Percentiles rank a stretch among this genome's conserved stretches.
Evolutionary conservation across 495 filamentous ascomycete genomes (phyloP).

Genomic region (Staphylotrichum tortipilum): DNA sequence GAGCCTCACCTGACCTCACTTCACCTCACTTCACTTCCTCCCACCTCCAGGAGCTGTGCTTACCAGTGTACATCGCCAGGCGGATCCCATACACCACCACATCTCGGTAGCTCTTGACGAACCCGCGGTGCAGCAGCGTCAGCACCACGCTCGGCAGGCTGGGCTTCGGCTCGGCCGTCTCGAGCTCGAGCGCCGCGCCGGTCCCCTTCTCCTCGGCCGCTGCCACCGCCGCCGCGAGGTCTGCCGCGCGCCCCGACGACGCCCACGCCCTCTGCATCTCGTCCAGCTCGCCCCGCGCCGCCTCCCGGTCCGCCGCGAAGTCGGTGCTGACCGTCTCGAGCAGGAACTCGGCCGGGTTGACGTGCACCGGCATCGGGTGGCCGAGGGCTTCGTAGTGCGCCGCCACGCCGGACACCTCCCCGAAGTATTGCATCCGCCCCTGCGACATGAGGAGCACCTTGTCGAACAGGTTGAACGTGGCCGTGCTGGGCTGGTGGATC

Average conservation of each 20-base stretch:
- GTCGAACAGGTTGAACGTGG: slow-evolving; percentile 70
- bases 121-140: slow-evolving; percentile 58
- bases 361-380: slow-evolving; percentile 51
- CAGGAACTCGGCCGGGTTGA: slow-evolving; percentile 70
- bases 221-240: slow-evolving; percentile 12
- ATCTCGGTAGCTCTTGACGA: slow-evolving; percentile 74
- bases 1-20: no score
- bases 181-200: slow-evolving; percentile 1
- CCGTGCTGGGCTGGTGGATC: slow-evolving; percentile 74
- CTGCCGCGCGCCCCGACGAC: slow-evolving; percentile 9
- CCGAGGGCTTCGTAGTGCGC: slow-evolving; percentile 52
- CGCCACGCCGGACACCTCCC: slow-evolving; percentile 42
- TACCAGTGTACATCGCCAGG: slow-evolving; percentile 71
- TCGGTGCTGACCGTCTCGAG: slow-evolving; percentile 70
- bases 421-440: slow-evolving; percentile 63
- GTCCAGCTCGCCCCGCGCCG: slow-evolving; percentile 30
- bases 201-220: slow-evolving; percentile 2
- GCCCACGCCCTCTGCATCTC: slow-evolving; percentile 40
- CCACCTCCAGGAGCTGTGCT: slow-evolving; percentile 3
- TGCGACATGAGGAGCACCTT: slow-evolving; percentile 64
- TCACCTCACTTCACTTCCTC: slow-evolving; percentile 11
- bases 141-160: slow-evolving; percentile 16
- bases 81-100: slow-evolving; percentile 75
- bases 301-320: slow-evolving; percentile 42
- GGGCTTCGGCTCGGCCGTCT: slow-evolving; percentile 18